A percentile compares a stretch with the other conserved stretches of the same genome.
Conservation (phyloP, 2,329 filamentous ascomycete genomes). For the Leptodontidium sp. region DNA sequence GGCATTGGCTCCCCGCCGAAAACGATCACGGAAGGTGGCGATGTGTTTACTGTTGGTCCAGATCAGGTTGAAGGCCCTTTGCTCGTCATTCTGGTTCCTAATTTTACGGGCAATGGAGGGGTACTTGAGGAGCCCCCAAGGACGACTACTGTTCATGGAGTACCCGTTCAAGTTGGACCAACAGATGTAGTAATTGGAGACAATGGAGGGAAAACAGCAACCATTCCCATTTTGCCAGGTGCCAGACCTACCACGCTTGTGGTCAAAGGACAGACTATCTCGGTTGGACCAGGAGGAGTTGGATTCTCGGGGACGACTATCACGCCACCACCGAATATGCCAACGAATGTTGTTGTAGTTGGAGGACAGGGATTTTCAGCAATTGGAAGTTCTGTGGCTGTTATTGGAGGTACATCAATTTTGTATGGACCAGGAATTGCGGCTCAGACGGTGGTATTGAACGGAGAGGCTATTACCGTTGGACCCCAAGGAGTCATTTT, state of each 20-base stretch:
- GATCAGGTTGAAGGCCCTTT: slow-evolving; percentile 39
- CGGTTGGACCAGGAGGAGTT: slow-evolving; percentile 38
- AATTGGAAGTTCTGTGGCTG: slow-evolving; percentile 35
- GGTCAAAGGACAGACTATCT: slow-evolving; percentile 37
- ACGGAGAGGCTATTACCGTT: slow-evolving; percentile 41
- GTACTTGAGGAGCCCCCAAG: slow-evolving; percentile 19
- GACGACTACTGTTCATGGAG: slow-evolving; percentile 36
- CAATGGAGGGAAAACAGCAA: slow-evolving; percentile 16
- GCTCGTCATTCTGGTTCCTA: slow-evolving; percentile 36
- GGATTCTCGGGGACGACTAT: slow-evolving; percentile 39
- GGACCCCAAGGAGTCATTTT: slow-evolving; percentile 37
- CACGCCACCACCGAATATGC: slow-evolving; percentile 26
- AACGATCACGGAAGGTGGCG: slow-evolving; percentile 37
- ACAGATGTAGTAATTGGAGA: slow-evolving; percentile 35
- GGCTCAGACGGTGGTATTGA: slow-evolving; percentile 34
- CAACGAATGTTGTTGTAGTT: slow-evolving; percentile 40
- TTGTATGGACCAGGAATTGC: slow-evolving; percentile 37
- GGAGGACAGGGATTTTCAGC: slow-evolving; percentile 37
- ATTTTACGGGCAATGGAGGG: slow-evolving; percentile 24
- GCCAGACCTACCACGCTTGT: slow-evolving; percentile 36
- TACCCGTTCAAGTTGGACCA: slow-evolving; percentile 33
- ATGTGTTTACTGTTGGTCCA: slow-evolving; percentile 42
- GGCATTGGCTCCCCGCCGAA: slow-evolving; percentile 24
- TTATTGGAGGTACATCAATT: slow-evolving; percentile 34
- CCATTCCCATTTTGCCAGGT: slow-evolving; percentile 38